phyloP scores from a whole-genome alignment of 2,329 filamentous ascomycete genomes.

The Scorias spongiosa region DNA sequence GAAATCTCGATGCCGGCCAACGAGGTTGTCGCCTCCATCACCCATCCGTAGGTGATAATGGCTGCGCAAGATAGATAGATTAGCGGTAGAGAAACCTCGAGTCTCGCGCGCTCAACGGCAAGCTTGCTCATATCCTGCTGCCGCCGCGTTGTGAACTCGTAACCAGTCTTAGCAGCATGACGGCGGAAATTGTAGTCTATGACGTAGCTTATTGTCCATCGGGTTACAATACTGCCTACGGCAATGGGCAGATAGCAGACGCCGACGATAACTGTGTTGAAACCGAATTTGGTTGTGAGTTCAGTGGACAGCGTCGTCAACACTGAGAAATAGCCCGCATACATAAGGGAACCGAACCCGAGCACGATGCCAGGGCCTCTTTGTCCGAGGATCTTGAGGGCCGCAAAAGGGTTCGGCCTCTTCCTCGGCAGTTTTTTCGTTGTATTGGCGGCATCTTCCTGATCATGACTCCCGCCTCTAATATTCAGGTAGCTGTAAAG shows the following conservation, averaged over 20 bases:
- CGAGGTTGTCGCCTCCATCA: conserved; percentile 18
- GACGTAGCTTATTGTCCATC: conserved; percentile 24
- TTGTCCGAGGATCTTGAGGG: conserved; percentile 12
- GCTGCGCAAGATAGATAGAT: conserved; percentile 17
- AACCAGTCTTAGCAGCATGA: conserved; percentile 17
- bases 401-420: conserved; percentile 15
- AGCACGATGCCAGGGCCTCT: conserved; percentile 24
- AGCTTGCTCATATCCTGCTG: conserved; percentile 25
- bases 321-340: conserved; percentile 28
- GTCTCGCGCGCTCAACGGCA: conserved; percentile 28
- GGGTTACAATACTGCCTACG: conserved; percentile 23
- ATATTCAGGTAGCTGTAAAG: conserved; percentile 26
- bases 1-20: conserved; percentile 14
- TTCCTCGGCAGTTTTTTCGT: conserved; percentile 9
- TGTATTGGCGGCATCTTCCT: conserved; percentile 7
- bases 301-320: conserved; percentile 24
- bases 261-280: conserved; percentile 26
- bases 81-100: conserved; percentile 26
- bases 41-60: conserved; percentile 29
- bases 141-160: conserved; percentile 20
- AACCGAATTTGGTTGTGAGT: conserved; percentile 23
- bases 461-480: not conserved
- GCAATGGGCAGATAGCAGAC: conserved; percentile 30
- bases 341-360: conserved; percentile 23
- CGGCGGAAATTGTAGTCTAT: conserved; percentile 30